phyloP scores from a whole-genome alignment of 306 rosid genomes.

The Betula pendula region DNA sequence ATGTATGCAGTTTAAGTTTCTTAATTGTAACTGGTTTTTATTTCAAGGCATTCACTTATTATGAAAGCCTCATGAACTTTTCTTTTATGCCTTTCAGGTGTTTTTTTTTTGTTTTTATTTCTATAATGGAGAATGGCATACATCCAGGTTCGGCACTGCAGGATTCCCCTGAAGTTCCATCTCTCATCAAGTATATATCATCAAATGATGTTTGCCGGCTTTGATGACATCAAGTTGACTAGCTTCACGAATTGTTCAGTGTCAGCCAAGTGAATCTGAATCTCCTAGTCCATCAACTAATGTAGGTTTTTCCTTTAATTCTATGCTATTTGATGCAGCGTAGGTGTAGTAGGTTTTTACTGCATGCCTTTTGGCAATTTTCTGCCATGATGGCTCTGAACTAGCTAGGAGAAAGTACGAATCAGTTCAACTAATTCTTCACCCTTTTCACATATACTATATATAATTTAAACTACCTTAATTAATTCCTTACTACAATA shows the following conservation, averaged over 20 bases:
- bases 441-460: no score
- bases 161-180: conserved; percentile 48
- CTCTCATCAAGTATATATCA: conserved; percentile 53
- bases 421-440: no score
- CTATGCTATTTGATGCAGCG: background rate
- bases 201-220: conserved; percentile 52
- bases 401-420: no score
- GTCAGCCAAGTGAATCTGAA: conserved; percentile 30
- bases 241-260: background rate
- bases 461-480: background rate
- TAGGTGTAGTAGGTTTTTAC: no score
- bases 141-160: conserved; percentile 18
- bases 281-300: conserved; percentile 23
- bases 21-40: background rate
- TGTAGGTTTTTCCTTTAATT: conserved; percentile 41
- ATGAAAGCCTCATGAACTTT: background rate
- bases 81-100: conserved; percentile 25
- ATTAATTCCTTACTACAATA: background rate
- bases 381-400: background rate
- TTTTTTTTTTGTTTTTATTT: background rate
- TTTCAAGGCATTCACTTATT: background rate
- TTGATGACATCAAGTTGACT: conserved; percentile 36
- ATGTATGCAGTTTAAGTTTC: background rate
- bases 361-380: background rate
- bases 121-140: conserved; percentile 40